These are phyloP conservation scores for Fusarium sp. DNA, from an alignment of 2,329 filamentous ascomycete species.

Conservation along the genomic window DNA sequence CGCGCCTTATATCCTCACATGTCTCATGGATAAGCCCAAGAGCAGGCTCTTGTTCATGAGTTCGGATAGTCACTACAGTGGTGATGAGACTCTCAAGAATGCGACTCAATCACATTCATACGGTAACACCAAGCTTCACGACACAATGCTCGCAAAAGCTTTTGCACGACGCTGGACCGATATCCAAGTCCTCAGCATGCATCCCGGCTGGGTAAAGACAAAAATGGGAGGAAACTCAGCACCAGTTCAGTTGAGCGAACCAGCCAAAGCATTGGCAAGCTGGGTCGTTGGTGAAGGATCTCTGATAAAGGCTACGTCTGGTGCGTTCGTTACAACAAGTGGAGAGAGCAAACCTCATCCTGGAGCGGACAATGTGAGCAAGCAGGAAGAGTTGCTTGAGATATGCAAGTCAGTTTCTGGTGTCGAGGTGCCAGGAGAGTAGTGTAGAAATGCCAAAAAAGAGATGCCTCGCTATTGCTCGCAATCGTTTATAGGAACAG, in stretches of 20 bases:
- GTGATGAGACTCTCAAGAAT: constrained; percentile 25
- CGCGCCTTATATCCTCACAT: constrained; percentile 30
- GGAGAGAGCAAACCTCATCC: constrained; percentile 18
- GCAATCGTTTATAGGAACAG: constrained; percentile 39
- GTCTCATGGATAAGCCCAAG: constrained; percentile 26
- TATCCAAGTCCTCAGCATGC: constrained; percentile 33
- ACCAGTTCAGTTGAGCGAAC: constrained; percentile 5
- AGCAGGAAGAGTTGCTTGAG: constrained; percentile 25
- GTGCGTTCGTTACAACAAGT: constrained; percentile 24
- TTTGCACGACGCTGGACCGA: constrained; percentile 24
- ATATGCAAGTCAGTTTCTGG: constrained; percentile 23
- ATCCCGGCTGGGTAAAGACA: constrained; percentile 35
- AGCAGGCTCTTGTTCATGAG: constrained; percentile 28
- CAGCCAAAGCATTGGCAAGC: constrained; percentile 17
- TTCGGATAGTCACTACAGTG: constrained; percentile 31
- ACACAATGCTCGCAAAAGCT: constrained; percentile 33
- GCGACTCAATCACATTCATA: constrained; percentile 28
- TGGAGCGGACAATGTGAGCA: constrained; percentile 17
- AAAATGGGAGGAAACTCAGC: constrained; percentile 33
- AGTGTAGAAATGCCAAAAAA: not conserved
- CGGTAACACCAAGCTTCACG: constrained; percentile 33
- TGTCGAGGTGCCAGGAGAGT: not conserved
- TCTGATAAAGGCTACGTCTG: not conserved
- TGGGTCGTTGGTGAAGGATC: constrained; percentile 28
- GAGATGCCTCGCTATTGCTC: constrained; percentile 16